Conservation (phyloP, 2,329 filamentous ascomycete genomes). For the Mycocentrospora acerina region DNA sequence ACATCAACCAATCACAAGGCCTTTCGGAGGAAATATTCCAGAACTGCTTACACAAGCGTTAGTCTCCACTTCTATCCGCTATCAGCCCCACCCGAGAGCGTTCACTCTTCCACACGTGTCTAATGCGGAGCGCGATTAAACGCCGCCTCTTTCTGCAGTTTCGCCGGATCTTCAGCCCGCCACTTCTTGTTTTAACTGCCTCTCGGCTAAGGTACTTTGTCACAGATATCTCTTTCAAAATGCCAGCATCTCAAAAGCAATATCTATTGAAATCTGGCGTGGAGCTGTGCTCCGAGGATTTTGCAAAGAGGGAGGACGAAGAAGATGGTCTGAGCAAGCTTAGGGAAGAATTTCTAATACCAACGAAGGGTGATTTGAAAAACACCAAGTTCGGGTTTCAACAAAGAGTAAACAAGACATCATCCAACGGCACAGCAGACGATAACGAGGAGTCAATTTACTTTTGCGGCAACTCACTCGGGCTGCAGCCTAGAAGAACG, state of each 20-base stretch:
- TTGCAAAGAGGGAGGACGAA: constrained; percentile 37
- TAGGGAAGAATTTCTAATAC: constrained; percentile 74
- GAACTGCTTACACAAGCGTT: too few species aligned
- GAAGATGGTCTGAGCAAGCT: constrained; percentile 43
- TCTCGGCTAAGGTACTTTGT: neutral
- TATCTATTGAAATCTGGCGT: constrained; percentile 20
- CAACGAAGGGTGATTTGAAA: constrained; percentile 70
- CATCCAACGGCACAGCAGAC: constrained; percentile 19
- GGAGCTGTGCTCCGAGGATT: constrained; percentile 32
- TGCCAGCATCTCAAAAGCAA: constrained; percentile 27
- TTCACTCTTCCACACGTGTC: too few species aligned
- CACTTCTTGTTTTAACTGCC: neutral
- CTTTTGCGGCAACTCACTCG: constrained; percentile 87
- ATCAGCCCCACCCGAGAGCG: too few species aligned
- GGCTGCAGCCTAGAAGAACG: constrained; percentile 74
- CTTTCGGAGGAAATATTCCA: too few species aligned
- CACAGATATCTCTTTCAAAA: constrained; percentile 12
- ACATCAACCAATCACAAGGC: constrained; percentile 13
- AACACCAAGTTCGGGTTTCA: constrained; percentile 53
- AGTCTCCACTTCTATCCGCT: constrained; percentile 2
- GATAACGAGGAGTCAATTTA: constrained; percentile 62
- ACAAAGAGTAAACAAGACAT: constrained; percentile 3
- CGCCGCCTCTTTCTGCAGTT: too few species aligned
- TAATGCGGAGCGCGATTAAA: too few species aligned
- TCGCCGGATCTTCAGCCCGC: too few species aligned